Conservation (phyloP, 2,329 filamentous ascomycete genomes). For the Aureobasidium sp. region DNA sequence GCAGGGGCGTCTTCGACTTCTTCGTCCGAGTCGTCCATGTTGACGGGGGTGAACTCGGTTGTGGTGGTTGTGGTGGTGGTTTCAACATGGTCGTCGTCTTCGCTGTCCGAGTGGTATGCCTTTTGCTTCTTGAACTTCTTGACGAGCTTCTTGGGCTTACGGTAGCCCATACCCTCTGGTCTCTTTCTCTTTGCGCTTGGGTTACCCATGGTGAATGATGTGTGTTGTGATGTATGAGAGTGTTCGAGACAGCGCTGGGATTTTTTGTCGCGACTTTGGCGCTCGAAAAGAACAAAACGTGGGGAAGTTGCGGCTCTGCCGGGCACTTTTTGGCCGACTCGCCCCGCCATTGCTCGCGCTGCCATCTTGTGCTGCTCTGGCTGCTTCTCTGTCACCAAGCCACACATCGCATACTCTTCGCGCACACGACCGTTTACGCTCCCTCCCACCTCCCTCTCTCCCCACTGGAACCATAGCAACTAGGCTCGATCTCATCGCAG, state of each 20-base stretch:
- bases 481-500: constrained; percentile 5
- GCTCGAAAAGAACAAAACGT: background rate
- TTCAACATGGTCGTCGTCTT: constrained; percentile 36
- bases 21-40: constrained; percentile 39
- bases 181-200: constrained; percentile 35
- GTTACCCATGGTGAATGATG: constrained; percentile 12
- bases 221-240: background rate
- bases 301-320: background rate
- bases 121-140: constrained; percentile 54
- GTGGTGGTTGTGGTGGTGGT: constrained; percentile 18
- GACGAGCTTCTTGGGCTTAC: constrained; percentile 43
- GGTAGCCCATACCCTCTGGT: constrained; percentile 17
- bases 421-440: background rate
- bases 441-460: background rate
- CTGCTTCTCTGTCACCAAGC: background rate
- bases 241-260: background rate
- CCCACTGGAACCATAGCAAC: background rate
- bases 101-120: constrained; percentile 55
- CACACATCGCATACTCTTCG: background rate
- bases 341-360: background rate
- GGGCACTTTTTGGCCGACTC: background rate
- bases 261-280: background rate
- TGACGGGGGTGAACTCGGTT: constrained; percentile 41
- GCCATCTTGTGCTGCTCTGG: background rate
- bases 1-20: constrained; percentile 23